A percentile compares a stretch with the other conserved stretches of the same genome.
Evolutionary conservation across 208 protist genomes (phyloP).

Genomic region (Acanthamoeba castellanii): DNA sequence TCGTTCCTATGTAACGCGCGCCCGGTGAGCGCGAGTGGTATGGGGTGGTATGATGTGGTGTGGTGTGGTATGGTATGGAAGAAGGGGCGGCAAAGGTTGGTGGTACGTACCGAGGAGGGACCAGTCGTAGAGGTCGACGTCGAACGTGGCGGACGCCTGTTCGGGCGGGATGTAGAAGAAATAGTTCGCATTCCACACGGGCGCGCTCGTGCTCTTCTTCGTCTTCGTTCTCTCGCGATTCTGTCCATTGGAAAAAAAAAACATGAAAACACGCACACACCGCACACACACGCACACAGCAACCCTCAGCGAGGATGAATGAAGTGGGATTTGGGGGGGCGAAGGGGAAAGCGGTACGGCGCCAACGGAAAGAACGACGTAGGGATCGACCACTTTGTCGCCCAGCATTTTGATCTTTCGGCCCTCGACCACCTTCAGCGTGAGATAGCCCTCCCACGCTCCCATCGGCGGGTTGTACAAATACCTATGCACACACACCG

Average conservation of each 20-base stretch:
- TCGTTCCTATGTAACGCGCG: background rate
- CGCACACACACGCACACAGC: background rate
- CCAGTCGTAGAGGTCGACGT: conserved; percentile 36
- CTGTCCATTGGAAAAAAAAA: background rate
- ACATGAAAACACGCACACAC: background rate
- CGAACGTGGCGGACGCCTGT: background rate
- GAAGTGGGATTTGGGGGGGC: background rate
- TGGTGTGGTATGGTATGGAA: background rate
- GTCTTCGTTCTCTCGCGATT: conserved; percentile 33
- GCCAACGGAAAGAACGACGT: background rate
- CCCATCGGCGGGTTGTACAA: conserved; percentile 26
- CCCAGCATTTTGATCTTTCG: conserved; percentile 22
- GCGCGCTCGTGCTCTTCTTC: conserved; percentile 35
- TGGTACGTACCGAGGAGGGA: background rate
- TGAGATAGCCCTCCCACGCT: conserved; percentile 27
- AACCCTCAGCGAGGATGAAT: no score
- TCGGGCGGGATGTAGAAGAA: conserved; percentile 59
- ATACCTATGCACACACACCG: background rate
- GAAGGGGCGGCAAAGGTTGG: background rate
- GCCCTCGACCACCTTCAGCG: conserved; percentile 8
- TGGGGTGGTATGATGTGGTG: no score
- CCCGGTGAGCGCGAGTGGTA: no score
- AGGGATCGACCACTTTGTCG: background rate
- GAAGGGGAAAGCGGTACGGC: background rate
- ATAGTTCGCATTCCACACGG: background rate